Evolutionary conservation across 2,329 filamentous ascomycete species (phyloP), one percentile per base, ranked within the genome.

Genomic region (Fusarium dimerum): DNA sequence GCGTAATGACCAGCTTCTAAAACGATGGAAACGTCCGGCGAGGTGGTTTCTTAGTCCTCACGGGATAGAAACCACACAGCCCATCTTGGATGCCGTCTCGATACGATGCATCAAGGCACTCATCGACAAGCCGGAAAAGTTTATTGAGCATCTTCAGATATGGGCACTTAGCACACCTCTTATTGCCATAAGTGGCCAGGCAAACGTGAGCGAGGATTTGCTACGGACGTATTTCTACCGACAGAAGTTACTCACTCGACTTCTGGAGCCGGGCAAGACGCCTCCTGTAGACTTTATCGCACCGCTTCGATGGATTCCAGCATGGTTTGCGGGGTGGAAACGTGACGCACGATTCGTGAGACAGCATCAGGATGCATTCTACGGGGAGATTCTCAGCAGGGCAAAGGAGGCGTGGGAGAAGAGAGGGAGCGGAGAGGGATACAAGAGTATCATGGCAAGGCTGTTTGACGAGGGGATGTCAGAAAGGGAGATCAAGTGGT

Each of bases 281-380:
- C 65, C 66, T 1, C 65, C 64, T 0, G 65, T 68, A 1, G 66
- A 67, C 39, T 48, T 66, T 6, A 54, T 68, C 9, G 57, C 57
- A 1, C 47, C 57, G 11, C 46, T 68, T 39, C 39, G 57, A 5
- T 60, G 56, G 51, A 13, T 65, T 1, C 63, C 63, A 12, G 50
- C 54, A 12, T 40, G 50, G 3, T 56, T 59, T 5, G 63, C 60
- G 3, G 32, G 50, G 8, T 66, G 63, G 62, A 66, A 66, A 47
- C 48, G 43, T 15, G 52, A 60, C 16, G 61, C 52, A 15, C 32
- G 43, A 16, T 52, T 55, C 12, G 61, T 66, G 20, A 50, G 61
- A 2, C 44, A 62, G n/a, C 57, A 66, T 26, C 62, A 65, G 40
- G 54, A 54, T 17, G 45, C 30, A 1, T 52, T 62, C 32, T 62